These are phyloP conservation scores for Nephelium lappaceum DNA, from an alignment of 345 rosid species.

Conservation along the genomic window DNA sequence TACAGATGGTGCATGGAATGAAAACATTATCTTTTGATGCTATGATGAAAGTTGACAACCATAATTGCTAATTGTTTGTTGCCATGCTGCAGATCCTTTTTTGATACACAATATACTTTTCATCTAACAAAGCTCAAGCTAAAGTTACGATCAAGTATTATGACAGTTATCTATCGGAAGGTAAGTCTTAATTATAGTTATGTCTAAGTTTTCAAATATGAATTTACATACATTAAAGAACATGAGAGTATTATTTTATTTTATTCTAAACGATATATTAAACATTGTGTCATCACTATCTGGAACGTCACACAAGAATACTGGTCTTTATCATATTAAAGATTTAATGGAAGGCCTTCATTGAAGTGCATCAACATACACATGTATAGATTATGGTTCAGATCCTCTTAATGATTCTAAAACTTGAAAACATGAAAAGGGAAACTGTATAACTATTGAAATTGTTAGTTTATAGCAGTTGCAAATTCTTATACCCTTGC, in stretches of 20 bases:
- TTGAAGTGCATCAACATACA: background rate
- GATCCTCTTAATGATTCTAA: background rate
- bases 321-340: background rate
- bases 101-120: conserved; percentile 80
- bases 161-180: conserved; percentile 81
- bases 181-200: conserved; percentile 35
- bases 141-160: conserved; percentile 81
- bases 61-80: conserved; percentile 5
- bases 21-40: background rate
- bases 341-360: background rate
- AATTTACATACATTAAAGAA: background rate
- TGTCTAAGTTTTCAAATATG: background rate
- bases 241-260: background rate
- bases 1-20: background rate
- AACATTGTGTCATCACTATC: background rate
- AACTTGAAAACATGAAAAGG: too few relatives aligned
- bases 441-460: too few relatives aligned
- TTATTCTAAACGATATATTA: background rate
- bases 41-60: background rate
- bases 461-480: too few relatives aligned
- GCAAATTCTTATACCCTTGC: too few relatives aligned
- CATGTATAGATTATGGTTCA: background rate
- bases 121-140: conserved; percentile 78
- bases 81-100: conserved; percentile 72
- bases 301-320: background rate